Evolutionary conservation across 108 stramenopile genomes (phyloP).

Genomic region (Cyclotella sp.): DNA sequence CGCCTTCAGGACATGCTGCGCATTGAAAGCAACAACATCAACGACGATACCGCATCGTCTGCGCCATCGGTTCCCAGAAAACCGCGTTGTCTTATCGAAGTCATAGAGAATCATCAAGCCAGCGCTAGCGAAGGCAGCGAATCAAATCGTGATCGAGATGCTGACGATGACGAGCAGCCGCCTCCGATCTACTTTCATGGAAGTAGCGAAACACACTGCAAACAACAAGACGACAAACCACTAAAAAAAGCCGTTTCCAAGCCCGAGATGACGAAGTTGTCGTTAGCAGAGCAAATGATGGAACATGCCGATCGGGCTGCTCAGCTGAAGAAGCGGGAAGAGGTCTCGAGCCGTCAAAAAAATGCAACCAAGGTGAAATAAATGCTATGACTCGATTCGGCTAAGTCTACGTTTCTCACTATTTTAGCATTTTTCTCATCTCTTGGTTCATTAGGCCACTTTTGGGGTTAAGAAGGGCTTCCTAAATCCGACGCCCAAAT

Average conservation of each 20-base stretch:
- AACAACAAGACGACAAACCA: background rate
- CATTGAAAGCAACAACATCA: background rate
- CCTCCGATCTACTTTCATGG: constrained; percentile 31
- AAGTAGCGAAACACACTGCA: background rate
- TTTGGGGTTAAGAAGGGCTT: constrained; percentile 55
- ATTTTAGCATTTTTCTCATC: background rate
- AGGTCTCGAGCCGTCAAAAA: background rate
- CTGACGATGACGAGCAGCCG: constrained; percentile 32
- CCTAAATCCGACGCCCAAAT: constrained; percentile 26
- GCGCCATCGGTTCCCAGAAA: background rate
- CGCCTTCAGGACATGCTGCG: constrained; percentile 34
- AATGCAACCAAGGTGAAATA: constrained; percentile 1
- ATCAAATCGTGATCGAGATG: constrained; percentile 6
- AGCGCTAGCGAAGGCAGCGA: background rate
- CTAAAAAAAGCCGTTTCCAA: background rate
- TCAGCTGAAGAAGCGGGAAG: background rate
- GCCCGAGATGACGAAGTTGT: background rate
- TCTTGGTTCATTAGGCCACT: constrained; percentile 13
- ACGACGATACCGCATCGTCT: background rate
- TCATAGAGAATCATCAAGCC: constrained; percentile 5
- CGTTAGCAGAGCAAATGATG: constrained; percentile 43
- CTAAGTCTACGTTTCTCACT: constrained; percentile 13
- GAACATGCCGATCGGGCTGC: constrained; percentile 5
- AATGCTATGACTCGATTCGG: background rate
- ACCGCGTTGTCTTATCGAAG: constrained; percentile 24